Conservation (phyloP, 78 protist genomes). For the Polysphondylium violaceum region DNA sequence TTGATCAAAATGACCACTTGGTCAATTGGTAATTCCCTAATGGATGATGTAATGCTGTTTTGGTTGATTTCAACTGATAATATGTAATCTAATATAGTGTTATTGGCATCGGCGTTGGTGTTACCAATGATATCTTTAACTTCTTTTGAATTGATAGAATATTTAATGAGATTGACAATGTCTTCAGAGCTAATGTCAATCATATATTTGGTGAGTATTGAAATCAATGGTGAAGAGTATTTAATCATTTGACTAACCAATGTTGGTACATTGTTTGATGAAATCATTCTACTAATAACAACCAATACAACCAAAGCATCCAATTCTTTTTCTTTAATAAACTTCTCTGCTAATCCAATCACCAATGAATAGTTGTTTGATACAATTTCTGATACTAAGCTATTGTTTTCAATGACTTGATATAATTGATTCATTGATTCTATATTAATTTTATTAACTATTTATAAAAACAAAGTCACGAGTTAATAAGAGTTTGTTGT, state of each 20-base stretch:
- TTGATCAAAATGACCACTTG: background rate
- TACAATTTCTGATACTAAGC: background rate
- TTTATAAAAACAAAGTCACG: no score
- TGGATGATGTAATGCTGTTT: background rate
- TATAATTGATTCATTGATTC: constrained; percentile 24
- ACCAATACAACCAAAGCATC: background rate
- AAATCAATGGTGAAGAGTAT: background rate
- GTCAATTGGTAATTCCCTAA: background rate
- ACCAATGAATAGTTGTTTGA: constrained; percentile 13
- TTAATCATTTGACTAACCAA: background rate
- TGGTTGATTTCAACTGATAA: constrained; percentile 4
- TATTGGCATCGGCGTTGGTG: background rate
- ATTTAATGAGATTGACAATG: background rate
- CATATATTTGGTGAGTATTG: constrained; percentile 1
- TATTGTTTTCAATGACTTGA: constrained; percentile 2
- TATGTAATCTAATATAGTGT: background rate
- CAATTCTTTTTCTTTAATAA: background rate
- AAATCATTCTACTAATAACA: background rate
- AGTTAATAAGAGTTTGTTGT: no score
- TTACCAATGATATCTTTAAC: background rate
- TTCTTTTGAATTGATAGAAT: background rate
- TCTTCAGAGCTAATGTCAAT: background rate
- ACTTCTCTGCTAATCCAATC: background rate
- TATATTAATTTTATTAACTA: no score
- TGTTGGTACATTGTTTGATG: constrained; percentile 9